Base-by-base conservation (phyloP, 2,329 filamentous ascomycete species). In the Fusarium tuaranense region DNA sequence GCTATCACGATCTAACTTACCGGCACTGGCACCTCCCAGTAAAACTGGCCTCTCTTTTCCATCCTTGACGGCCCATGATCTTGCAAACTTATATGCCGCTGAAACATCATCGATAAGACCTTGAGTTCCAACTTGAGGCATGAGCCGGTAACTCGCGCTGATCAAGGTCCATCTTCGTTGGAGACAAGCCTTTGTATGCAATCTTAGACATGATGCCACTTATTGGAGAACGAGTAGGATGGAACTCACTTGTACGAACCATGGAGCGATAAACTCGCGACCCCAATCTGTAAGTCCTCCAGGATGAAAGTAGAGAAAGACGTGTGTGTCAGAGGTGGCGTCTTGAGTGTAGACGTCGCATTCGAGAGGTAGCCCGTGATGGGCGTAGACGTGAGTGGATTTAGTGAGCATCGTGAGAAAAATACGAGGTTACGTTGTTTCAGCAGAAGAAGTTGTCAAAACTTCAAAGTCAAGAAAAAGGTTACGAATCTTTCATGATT, bases 261-360 rank as follows among this genome's bases (percentile, higher is more conserved):
- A 83, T 2, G 82, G 83, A 2, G 81, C 80, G 13, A 84, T 74
- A 8, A 72, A 76, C 25, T 76, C 77, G 12, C 80, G 78, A 14
- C 78, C 77, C 61, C 81, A 82, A n/a, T 76, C 77, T 14, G 81
- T 76, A 7, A 83, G 77, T 0, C 82, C 82, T 18, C 83, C 82
- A 0, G 82, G 77, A 36, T 84, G 82, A 67, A 84, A 84, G 73
- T 82, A 84, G 20, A 84, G 74, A 32, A 83, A 78, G n/a, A 82
- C 79, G 6, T 81, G 80, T 1, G 71, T 65, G 22, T 70, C 30
- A 2, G 78, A 72, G 30, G 78, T 78, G 70, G 77, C 73, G 7
- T 61, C 60, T 16, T 70, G 70, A 10, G 78, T 70, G 72, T 83
- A 84, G 38, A 84, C 71, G 73, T 83, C 82, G 73, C 82, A 83